Base-by-base conservation (phyloP, 2,329 filamentous ascomycete species). In the Cercospora sp. region DNA sequence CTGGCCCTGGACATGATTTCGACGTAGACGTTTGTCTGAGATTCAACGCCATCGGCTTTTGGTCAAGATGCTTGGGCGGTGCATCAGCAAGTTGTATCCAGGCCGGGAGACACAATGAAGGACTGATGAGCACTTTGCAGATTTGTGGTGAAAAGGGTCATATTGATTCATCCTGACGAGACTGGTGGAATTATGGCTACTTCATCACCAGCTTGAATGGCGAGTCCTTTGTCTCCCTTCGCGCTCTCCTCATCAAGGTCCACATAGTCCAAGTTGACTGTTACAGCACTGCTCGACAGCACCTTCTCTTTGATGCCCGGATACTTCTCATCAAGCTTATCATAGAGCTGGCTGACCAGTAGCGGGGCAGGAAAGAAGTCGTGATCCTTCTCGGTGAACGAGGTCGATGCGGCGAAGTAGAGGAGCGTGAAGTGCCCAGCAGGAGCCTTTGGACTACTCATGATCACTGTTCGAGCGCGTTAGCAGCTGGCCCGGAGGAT, bases 101-200 rank as follows among this genome's bases (percentile, higher is more conserved):
- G 23, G 13, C 13, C 48, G 20, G 9, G 26, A 53, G 48, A 53
- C 3, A 8, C 10, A 26, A 13, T 4, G 5, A 12, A 23, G 13
- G 4, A 13, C 12, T 28, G 23, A 12, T 16, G 23, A 6, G 13
- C 28, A 6, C 20, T 23, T 53, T 13, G 13, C 10, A 53, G 4
- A 16, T 53, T 53, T 26, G 20, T 6, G 13, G 5, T 28, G 12
- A 12, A 7, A 53, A 16, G 20, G 13, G 12, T 26, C 7, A 26
- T 16, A 7, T 55, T 26, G 48, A 48, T 48, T 86, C 79, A 95
- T 4, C 92, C 92, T 42, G 92, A 93, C 83, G 92, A 96, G 72
- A 96, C 93, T 9, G 93, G 92, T 36, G 93, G 92, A 66, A 96
- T 94, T 39, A 96, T 90, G 51, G 91, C 93, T 65, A 96, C 91